Evolutionary conservation across 345 rosid species (phyloP).

Genomic region (Gossypium thurberi): DNA sequence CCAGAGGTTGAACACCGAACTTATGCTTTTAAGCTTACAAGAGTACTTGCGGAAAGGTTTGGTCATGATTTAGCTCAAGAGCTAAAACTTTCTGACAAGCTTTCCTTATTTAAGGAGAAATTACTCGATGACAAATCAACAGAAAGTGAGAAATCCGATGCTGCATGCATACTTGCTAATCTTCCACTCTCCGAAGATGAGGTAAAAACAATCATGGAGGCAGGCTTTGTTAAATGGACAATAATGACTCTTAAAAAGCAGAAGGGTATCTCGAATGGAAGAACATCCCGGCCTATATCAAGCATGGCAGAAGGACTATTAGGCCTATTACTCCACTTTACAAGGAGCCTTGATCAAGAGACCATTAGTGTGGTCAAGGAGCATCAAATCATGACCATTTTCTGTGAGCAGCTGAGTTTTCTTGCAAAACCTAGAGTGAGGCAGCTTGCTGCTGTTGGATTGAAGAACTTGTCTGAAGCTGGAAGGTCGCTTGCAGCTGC

Average conservation of each 20-base stretch:
- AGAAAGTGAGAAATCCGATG: conserved; percentile 37
- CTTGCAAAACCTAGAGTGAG: conserved; percentile 26
- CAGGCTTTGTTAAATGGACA: conserved; percentile 32
- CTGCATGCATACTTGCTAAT: conserved; percentile 36
- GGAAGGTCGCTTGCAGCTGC: conserved; percentile 17
- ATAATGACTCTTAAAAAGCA: conserved; percentile 19
- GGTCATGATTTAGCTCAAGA: conserved; percentile 30
- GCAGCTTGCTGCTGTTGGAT: conserved; percentile 32
- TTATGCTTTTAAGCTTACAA: conserved; percentile 31
- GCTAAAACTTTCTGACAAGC: conserved; percentile 23
- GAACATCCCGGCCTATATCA: conserved; percentile 17
- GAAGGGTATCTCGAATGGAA: conserved; percentile 17
- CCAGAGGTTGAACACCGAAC: conserved; percentile 29
- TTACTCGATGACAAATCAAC: conserved; percentile 27
- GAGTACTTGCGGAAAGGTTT: conserved; percentile 28
- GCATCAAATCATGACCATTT: conserved; percentile 27
- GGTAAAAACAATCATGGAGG: conserved; percentile 25
- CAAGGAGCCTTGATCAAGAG: conserved; percentile 20
- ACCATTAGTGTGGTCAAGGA: conserved; percentile 21
- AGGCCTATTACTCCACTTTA: conserved; percentile 36
- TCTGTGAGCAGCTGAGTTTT: conserved; percentile 23
- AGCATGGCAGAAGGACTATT: conserved; percentile 37
- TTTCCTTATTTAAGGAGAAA: conserved; percentile 24
- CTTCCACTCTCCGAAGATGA: conserved; percentile 28
- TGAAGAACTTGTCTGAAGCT: conserved; percentile 36